Percentiles rank a stretch among this genome's conserved stretches.
phyloP scores from a whole-genome alignment of 306 rosid genomes.

The Nissolia schottii region DNA sequence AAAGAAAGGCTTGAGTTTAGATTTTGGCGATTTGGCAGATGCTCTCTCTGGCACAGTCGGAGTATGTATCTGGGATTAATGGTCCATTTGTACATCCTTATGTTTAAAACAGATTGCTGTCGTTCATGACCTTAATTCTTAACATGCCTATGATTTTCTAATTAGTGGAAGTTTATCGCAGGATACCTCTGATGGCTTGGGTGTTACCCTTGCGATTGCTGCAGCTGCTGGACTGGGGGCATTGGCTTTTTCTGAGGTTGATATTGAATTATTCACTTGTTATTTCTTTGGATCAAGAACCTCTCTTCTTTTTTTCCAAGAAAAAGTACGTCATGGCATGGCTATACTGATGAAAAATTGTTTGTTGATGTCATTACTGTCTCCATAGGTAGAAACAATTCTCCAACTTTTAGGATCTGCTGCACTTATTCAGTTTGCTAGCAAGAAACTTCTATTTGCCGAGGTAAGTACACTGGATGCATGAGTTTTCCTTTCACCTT shows the following conservation, averaged over 20 bases:
- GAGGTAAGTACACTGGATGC: constrained; percentile 52
- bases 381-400: constrained; percentile 72
- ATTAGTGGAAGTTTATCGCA: constrained; percentile 34
- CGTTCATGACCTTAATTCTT: background rate
- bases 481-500: background rate
- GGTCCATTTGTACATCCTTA: background rate
- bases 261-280: background rate
- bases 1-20: constrained; percentile 45
- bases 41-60: constrained; percentile 56
- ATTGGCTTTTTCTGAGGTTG: constrained; percentile 74
- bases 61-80: constrained; percentile 51
- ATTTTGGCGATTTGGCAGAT: constrained; percentile 59
- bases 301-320: background rate
- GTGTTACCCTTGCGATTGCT: constrained; percentile 61
- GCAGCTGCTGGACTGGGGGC: constrained; percentile 69
- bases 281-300: too few species aligned
- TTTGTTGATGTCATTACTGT: constrained; percentile 1
- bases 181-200: constrained; percentile 61
- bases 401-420: constrained; percentile 88
- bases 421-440: constrained; percentile 75
- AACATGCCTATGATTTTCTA: background rate
- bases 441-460: constrained; percentile 83
- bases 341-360: background rate
- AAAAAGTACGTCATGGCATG: background rate
- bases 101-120: background rate